phyloP scores from a whole-genome alignment of 225 moss, liverwort and hornwort species.

The Climacium dendroides region DNA sequence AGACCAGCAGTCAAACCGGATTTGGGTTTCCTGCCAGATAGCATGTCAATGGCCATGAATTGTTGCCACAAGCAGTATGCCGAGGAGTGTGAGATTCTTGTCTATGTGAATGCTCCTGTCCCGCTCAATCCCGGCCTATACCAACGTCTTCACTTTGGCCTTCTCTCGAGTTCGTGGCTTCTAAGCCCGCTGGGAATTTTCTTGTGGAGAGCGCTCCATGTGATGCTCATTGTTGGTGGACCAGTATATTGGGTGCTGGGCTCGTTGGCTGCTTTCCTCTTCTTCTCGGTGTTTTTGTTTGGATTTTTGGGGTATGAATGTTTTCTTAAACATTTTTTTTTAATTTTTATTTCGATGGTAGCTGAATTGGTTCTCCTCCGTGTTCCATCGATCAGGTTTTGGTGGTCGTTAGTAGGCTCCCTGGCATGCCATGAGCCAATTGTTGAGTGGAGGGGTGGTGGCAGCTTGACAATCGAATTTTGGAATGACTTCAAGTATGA shows the following conservation, averaged over 20 bases:
- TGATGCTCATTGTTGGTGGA: background rate
- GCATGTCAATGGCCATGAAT: fast-evolving
- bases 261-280: too few relatives aligned
- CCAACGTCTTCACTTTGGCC: background rate
- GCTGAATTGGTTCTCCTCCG: background rate
- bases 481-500: background rate
- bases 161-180: background rate
- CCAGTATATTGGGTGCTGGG: background rate
- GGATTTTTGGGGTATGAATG: too few relatives aligned
- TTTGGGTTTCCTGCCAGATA: too few relatives aligned
- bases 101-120: background rate
- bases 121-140: background rate
- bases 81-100: background rate
- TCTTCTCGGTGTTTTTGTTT: too few relatives aligned
- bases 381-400: background rate
- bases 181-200: too few relatives aligned
- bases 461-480: fast-evolving
- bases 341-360: too few relatives aligned
- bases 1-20: background rate
- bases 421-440: background rate
- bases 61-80: background rate
- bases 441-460: background rate
- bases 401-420: background rate
- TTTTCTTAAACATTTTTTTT: too few relatives aligned
- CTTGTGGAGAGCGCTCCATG: background rate